Conservation (phyloP, 78 protist genomes). For the Dictyostelium brefeldianum region DNA sequence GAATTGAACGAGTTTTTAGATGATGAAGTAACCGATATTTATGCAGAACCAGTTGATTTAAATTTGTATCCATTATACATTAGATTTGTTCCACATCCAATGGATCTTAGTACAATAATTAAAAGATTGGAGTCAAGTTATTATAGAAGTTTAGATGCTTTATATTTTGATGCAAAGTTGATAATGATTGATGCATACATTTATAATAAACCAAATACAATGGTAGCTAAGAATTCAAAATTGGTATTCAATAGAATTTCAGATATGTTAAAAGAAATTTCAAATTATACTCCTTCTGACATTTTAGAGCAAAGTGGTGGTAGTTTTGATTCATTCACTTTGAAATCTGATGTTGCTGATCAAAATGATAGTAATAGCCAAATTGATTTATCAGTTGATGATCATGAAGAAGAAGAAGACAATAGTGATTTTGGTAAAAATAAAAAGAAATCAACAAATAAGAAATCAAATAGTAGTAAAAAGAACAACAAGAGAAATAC, state of each 20-base stretch:
- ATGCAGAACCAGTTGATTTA: slow-evolving; percentile 62
- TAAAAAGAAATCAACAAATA: not conserved
- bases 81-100: slow-evolving; percentile 68
- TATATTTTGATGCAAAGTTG: slow-evolving; percentile 34
- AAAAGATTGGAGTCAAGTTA: slow-evolving; percentile 26
- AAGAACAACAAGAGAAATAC: not conserved
- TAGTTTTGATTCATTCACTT: not conserved
- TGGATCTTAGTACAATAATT: slow-evolving; percentile 47
- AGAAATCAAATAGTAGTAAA: not conserved
- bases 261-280: not conserved
- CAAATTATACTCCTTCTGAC: not conserved
- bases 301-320: not conserved
- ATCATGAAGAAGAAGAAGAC: not conserved
- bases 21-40: slow-evolving; percentile 40
- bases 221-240: slow-evolving; percentile 49
- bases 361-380: not conserved
- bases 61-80: slow-evolving; percentile 44
- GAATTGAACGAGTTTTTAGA: not conserved
- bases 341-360: not conserved
- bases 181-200: slow-evolving; percentile 62
- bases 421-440: not conserved
- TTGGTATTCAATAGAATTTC: not conserved
- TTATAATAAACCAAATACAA: slow-evolving; percentile 66
- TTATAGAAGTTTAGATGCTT: slow-evolving; percentile 54
- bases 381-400: not conserved